phyloP scores from a whole-genome alignment of 2,329 filamentous ascomycete species.

The Proliferodiscus dingleyae region DNA sequence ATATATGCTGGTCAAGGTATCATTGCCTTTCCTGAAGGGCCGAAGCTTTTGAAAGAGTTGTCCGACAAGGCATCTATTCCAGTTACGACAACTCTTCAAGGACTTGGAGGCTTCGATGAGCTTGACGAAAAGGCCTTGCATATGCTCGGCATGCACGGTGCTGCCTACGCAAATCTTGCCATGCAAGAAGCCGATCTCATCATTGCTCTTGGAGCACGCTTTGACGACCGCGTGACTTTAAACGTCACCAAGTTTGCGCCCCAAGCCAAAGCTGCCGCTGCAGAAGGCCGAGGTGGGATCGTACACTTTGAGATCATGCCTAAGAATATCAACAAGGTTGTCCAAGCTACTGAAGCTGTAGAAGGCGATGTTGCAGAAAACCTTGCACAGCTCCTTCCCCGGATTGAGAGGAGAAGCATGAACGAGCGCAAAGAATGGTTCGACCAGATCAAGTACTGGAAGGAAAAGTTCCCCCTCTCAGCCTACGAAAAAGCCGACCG shows the following conservation, averaged over 20 bases:
- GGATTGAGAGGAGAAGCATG: slow-evolving; percentile 58
- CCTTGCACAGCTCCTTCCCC: slow-evolving; percentile 68
- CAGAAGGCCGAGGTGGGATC: slow-evolving; percentile 85
- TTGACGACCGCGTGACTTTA: slow-evolving; percentile 90
- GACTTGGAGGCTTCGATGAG: slow-evolving; percentile 88
- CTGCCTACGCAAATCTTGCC: slow-evolving; percentile 94
- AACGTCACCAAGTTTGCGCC: slow-evolving; percentile 85
- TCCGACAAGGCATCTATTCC: slow-evolving; percentile 87
- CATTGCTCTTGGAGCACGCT: slow-evolving; percentile 87
- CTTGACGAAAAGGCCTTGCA: slow-evolving; percentile 89
- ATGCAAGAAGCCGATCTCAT: slow-evolving; percentile 97
- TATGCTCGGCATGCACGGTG: slow-evolving; percentile 98
- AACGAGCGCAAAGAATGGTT: slow-evolving; percentile 79
- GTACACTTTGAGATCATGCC: slow-evolving; percentile 98
- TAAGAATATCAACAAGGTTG: slow-evolving; percentile 99
- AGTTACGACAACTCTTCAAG: slow-evolving; percentile 92
- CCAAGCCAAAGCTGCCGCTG: slow-evolving; percentile 75
- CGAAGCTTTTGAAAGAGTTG: slow-evolving; percentile 76
- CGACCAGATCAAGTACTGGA: slow-evolving; percentile 83
- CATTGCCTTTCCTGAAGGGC: slow-evolving; percentile 72
- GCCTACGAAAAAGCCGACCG: slow-evolving; percentile 74
- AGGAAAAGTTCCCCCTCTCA: slow-evolving; percentile 79
- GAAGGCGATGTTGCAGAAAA: slow-evolving; percentile 88
- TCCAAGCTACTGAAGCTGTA: slow-evolving; percentile 91
- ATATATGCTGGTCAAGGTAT: slow-evolving; percentile 94